Base-by-base conservation (phyloP, 306 rosid species). In the Arachis stenosperma region DNA sequence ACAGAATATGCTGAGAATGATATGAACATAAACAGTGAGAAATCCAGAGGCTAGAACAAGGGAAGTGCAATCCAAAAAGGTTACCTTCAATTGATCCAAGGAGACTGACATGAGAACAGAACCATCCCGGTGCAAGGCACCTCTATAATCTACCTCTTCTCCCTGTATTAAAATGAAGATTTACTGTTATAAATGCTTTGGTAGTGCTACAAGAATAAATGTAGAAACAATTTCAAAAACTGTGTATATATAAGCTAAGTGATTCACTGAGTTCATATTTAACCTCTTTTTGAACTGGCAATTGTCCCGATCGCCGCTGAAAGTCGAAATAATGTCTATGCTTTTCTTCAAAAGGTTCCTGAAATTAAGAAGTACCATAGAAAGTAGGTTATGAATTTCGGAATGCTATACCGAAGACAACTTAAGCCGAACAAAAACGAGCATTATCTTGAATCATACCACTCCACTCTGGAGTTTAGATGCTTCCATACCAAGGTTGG, bases 81-180 rank as follows among this genome's bases (percentile, higher is more conserved):
- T 56, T 80, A 94, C 98, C 96, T 94, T 91, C 30, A 94, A 83
- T 58, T 94, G 96, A 78, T 89, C 91, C 78, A 88, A 82, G 69
- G 97, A 84, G 69, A 91, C 91, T 54, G 98, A 81, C 96, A 91
- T 86, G 77, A 94, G 96, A 81, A 94, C 98, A 69, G 98, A 94
- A 60, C 98, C 98, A 40, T 94, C 98, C 57, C 98, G 94, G 74
- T 94, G 98, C 50, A 94, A 85, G 30, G 68, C 88, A 12, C 97
- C 97, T 89, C 98, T 94, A 78, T 82, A 94, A 86, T 94, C 98
- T 61, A 91, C 97, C 80, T 94, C 97, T 64, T 94, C 98, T n/a
- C 96, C 97, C 98, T 94, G 88, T 43, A 65, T 54, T 8, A 63
- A 73, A 63, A 77, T 39, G 51, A 75, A 73, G 11, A 48, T 56